Evolutionary conservation across 2,329 filamentous ascomycete genomes (phyloP).

Genomic region (Pestalotiopsis sp.): DNA sequence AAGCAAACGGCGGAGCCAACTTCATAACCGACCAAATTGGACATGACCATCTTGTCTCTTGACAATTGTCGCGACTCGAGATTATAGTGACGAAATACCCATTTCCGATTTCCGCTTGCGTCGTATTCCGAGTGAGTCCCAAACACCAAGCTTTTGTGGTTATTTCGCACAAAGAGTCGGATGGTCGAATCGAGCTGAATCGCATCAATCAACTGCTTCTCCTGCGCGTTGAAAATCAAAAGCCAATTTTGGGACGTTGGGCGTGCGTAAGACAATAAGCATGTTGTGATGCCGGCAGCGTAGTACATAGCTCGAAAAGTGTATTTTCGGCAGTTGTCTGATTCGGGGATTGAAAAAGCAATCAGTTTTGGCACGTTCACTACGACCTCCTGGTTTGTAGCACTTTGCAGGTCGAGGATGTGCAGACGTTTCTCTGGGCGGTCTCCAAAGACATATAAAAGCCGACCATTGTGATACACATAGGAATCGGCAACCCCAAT

Average conservation of each 20-base stretch:
- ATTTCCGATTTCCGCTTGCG: conserved; percentile 58
- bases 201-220: conserved; percentile 40
- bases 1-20: conserved; percentile 71
- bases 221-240: conserved; percentile 47
- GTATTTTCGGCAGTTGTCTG: conserved; percentile 36
- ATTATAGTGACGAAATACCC: conserved; percentile 59
- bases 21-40: conserved; percentile 62
- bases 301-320: conserved; percentile 58
- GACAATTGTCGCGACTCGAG: conserved; percentile 42
- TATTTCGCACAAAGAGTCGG: conserved; percentile 69
- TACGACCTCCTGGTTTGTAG: conserved; percentile 51
- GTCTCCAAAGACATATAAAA: conserved; percentile 61
- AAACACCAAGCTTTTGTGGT: conserved; percentile 60
- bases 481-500: conserved; percentile 62
- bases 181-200: conserved; percentile 43
- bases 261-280: conserved; percentile 49
- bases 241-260: conserved; percentile 47
- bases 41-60: conserved; percentile 48
- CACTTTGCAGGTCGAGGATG: conserved; percentile 57
- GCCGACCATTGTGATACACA: conserved; percentile 60
- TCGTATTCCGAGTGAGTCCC: conserved; percentile 60
- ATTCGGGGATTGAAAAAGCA: conserved; percentile 34
- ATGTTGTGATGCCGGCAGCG: conserved; percentile 56
- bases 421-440: conserved; percentile 43
- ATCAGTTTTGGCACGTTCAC: conserved; percentile 51